Conservation (phyloP, 2,329 filamentous ascomycete genomes). For the Lachnellula arida region DNA sequence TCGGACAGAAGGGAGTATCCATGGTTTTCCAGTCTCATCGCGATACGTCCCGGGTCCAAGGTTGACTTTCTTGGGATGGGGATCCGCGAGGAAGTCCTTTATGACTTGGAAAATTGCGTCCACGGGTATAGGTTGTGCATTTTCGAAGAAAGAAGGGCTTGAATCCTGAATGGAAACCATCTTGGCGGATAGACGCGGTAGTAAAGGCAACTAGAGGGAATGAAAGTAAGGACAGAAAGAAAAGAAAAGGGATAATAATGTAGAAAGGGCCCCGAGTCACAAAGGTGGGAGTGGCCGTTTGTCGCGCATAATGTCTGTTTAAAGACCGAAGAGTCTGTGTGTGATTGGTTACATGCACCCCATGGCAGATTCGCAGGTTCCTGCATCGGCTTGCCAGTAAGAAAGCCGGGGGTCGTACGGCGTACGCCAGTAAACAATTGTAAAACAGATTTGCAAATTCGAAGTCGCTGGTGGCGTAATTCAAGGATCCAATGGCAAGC, state of each 20-base stretch:
- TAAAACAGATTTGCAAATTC: conserved; percentile 52
- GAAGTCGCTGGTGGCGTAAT: conserved; percentile 64
- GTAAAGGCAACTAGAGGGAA: background rate
- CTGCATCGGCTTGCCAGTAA: too few species aligned
- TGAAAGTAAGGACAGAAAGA: background rate
- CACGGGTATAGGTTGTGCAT: conserved; percentile 19
- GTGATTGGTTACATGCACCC: too few species aligned
- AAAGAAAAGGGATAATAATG: background rate
- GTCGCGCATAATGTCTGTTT: too few species aligned
- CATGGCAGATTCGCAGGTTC: too few species aligned
- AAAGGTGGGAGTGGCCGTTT: too few species aligned
- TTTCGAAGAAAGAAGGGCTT: background rate
- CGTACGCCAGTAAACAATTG: too few species aligned
- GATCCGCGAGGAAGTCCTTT: conserved; percentile 31
- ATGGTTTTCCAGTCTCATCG: conserved; percentile 36
- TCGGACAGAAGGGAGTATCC: conserved; percentile 36
- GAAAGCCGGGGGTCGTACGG: too few species aligned
- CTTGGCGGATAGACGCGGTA: background rate
- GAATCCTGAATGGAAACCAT: background rate
- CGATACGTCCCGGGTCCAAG: conserved; percentile 38
- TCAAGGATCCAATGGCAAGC: conserved; percentile 73
- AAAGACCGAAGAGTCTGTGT: too few species aligned
- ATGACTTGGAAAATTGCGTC: conserved; percentile 36
- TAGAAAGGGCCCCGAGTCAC: too few species aligned
- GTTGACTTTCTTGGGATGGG: conserved; percentile 34